Evolutionary conservation across 192 early-diverging fungal species (phyloP).

Genomic region (Chytriomyces confervae): DNA sequence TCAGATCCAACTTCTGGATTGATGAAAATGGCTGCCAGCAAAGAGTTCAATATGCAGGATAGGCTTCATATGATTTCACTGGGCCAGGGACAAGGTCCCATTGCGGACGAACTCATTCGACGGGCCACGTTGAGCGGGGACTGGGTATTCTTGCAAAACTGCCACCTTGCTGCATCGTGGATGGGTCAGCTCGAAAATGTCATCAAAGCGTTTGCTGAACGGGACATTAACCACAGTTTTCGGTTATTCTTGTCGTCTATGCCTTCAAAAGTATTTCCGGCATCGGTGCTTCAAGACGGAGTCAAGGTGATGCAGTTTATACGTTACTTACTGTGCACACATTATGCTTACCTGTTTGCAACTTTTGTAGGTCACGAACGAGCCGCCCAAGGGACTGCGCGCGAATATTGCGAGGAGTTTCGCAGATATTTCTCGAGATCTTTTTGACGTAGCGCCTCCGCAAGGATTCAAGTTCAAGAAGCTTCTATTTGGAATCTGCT

Average conservation of each 20-base stretch:
- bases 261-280: constrained; percentile 68
- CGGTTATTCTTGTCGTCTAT: constrained; percentile 67
- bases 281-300: constrained; percentile 64
- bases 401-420: constrained; percentile 66
- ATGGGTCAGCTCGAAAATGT: constrained; percentile 60
- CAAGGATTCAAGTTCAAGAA: constrained; percentile 63
- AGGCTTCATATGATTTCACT: constrained; percentile 68
- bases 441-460: constrained; percentile 64
- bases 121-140: constrained; percentile 55
- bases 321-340: not conserved
- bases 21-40: constrained; percentile 62
- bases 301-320: constrained; percentile 47
- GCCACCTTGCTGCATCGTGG: constrained; percentile 69
- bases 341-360: not conserved
- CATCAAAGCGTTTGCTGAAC: constrained; percentile 61
- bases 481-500: constrained; percentile 67
- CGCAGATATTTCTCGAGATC: constrained; percentile 59
- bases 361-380: constrained; percentile 54
- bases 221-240: constrained; percentile 60
- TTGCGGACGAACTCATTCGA: constrained; percentile 64
- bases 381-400: constrained; percentile 67
- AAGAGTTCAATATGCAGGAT: constrained; percentile 63
- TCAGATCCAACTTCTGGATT: constrained; percentile 64
- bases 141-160: constrained; percentile 71
- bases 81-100: constrained; percentile 67